Percentiles rank a stretch among this genome's conserved stretches.
These are phyloP conservation scores for Malassezia vespertilionis DNA, from an alignment of 1,284 basidiomycete species.

Conservation along the genomic window DNA sequence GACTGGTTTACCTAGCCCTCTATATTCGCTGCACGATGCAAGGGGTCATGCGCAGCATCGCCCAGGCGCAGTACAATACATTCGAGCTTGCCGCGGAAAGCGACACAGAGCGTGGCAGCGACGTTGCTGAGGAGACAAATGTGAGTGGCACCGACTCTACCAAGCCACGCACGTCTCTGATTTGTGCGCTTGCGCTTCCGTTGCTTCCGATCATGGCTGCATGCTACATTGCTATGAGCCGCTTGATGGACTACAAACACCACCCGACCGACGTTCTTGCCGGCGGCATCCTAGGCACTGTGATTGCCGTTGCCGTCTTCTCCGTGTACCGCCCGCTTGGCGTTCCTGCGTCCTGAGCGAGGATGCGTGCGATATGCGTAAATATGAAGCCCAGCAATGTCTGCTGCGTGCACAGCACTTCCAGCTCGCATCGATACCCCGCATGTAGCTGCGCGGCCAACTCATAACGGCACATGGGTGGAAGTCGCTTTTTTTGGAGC, in stretches of 20 bases:
- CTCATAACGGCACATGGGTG: neutral
- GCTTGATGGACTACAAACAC: slow-evolving; percentile 50
- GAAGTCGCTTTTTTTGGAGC: neutral
- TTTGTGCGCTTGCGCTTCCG: slow-evolving; percentile 43
- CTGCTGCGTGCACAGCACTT: slow-evolving; percentile 21
- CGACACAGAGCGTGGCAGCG: too few species aligned
- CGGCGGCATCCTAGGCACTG: slow-evolving; percentile 64
- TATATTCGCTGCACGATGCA: slow-evolving; percentile 51
- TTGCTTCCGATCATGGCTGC: slow-evolving; percentile 67
- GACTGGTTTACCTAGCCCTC: slow-evolving; percentile 75
- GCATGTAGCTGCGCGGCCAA: slow-evolving; percentile 21
- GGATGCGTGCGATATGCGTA: too few species aligned
- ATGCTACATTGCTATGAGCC: slow-evolving; percentile 65
- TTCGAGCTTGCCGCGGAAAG: neutral
- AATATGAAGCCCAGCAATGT: too few species aligned
- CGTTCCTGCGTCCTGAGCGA: too few species aligned
- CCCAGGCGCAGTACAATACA: neutral
- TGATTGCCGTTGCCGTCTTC: slow-evolving; percentile 66
- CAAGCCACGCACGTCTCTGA: neutral
- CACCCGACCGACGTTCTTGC: slow-evolving; percentile 59
- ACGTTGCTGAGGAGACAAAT: neutral
- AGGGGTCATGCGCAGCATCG: neutral
- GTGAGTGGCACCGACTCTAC: too few species aligned
- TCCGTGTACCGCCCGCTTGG: slow-evolving; percentile 52
- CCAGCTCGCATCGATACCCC: slow-evolving; percentile 32